A percentile compares a stretch with the other conserved stretches of the same genome.
Conservation (phyloP, 495 filamentous ascomycete species). For the Xylaria scruposa region DNA sequence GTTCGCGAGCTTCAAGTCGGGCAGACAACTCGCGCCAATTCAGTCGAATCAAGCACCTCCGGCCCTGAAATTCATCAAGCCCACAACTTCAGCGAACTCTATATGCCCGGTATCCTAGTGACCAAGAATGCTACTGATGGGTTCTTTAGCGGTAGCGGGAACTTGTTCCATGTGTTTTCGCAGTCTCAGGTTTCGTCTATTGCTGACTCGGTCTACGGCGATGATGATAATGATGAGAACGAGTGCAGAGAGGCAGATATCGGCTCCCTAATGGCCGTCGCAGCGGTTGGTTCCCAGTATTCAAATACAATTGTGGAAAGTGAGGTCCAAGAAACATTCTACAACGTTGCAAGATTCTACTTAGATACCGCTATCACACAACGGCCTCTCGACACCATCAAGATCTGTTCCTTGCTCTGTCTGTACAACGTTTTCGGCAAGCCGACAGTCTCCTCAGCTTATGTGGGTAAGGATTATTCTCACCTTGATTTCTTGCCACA, state of each 20-base stretch:
- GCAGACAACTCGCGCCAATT: neutral
- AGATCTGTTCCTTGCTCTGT: slow-evolving; percentile 12
- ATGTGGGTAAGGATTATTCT: neutral
- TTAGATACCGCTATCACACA: neutral
- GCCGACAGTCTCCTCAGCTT: neutral
- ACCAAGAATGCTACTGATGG: neutral
- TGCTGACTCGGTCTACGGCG: neutral
- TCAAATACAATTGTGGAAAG: neutral
- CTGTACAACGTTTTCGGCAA: slow-evolving; percentile 8
- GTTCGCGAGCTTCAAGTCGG: neutral
- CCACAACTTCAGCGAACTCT: neutral
- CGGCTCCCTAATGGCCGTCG: slow-evolving; percentile 2
- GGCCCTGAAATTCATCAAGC: neutral
- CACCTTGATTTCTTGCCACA: too few relatives aligned
- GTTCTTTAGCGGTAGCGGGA: slow-evolving; percentile 7
- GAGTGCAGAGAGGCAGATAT: neutral
- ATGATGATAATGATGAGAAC: neutral
- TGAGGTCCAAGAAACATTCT: neutral
- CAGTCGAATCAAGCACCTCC: neutral
- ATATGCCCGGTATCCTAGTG: neutral
- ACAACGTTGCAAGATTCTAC: neutral
- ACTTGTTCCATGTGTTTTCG: slow-evolving; percentile 8
- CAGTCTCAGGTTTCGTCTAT: neutral
- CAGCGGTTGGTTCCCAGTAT: slow-evolving; percentile 9
- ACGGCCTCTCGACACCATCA: slow-evolving; percentile 1